Evolutionary conservation across 768 basidiomycete species (phyloP), one percentile per base, ranked within the genome.

Genomic region (Phanerochaete sordida): DNA sequence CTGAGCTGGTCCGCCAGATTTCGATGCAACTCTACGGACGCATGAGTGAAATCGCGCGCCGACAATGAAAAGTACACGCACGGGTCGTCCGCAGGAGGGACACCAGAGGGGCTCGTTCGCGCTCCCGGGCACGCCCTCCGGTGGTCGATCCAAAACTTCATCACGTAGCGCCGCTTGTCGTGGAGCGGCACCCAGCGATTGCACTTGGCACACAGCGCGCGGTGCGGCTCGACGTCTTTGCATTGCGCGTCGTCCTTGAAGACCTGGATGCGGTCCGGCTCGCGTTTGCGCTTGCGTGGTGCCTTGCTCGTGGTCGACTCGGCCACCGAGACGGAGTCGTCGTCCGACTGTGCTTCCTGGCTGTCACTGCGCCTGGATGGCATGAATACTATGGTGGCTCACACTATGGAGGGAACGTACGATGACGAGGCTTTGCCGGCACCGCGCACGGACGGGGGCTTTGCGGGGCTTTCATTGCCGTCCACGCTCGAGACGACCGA

Each of bases 61-160:
- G 53, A n/a, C 7, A 13, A 13, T 7, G 33, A 13, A 35, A 6
- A 13, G 33, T 13, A 35, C 7, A 35, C 33, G 13, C 13, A 35
- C 33, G 33, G 33, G 13, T 6, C 39, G 19, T 43, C 39, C 19
- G 39, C 11, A 43, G 39, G 19, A 6, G 19, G 8, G 5, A 19
- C 19, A 19, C 19, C 19, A 24, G 58, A 16, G 19, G n/a, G 44
- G 19, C 12, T 28, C 28, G 7, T 53, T 52, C 19, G 48, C 5
- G 12, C 27, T 6, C 26, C 58, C 73, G 67, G 65, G 65, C 70
- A 88, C 58, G 75, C 75, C 21, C 71, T 74, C 26, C 84, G 76
- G 68, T 90, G 88, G 37, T 72, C 73, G 62, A 84, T 78, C 88
- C 88, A 90, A 52, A 80, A 80, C 39, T 78, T 78, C 60, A 88